These are phyloP conservation scores for Onygena corvina DNA, from an alignment of 2,329 filamentous ascomycete genomes.

Conservation along the genomic window DNA sequence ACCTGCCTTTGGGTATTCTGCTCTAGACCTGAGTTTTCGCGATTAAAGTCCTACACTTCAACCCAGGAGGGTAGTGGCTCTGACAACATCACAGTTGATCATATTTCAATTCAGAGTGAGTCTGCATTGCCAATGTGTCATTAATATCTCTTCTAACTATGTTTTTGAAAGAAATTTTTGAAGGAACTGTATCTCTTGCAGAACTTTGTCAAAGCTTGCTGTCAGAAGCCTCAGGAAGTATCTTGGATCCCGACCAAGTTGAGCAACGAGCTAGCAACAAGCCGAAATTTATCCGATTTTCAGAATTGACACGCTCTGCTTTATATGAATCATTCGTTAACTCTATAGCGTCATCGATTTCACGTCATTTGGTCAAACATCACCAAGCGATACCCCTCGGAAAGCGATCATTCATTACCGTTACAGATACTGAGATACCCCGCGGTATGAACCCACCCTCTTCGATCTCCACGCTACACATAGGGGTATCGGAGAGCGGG, in stretches of 20 bases:
- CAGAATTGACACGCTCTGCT: slow-evolving; percentile 16
- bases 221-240: slow-evolving; percentile 8
- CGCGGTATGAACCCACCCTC: slow-evolving; percentile 10
- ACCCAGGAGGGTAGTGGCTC: slow-evolving; percentile 4
- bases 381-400: slow-evolving; percentile 31
- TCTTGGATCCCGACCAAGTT: slow-evolving; percentile 1
- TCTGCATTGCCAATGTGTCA: not conserved
- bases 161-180: slow-evolving; percentile 1
- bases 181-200: slow-evolving; percentile 8
- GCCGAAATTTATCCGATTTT: not conserved
- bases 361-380: slow-evolving; percentile 27
- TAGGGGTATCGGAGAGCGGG: slow-evolving; percentile 28
- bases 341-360: slow-evolving; percentile 28
- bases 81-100: slow-evolving; percentile 6
- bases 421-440: slow-evolving; percentile 21
- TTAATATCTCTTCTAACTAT: not conserved
- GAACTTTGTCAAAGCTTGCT: slow-evolving; percentile 10
- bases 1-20: slow-evolving; percentile 34
- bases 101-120: slow-evolving; percentile 8
- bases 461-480: slow-evolving; percentile 25
- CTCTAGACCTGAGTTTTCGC: slow-evolving; percentile 28
- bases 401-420: slow-evolving; percentile 30
- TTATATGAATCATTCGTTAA: slow-evolving; percentile 33
- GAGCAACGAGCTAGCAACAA: slow-evolving; percentile 8
- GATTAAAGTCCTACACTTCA: slow-evolving; percentile 21